Evolutionary conservation across 345 rosid genomes (phyloP).

Genomic region (Citrus mangshanensis): DNA sequence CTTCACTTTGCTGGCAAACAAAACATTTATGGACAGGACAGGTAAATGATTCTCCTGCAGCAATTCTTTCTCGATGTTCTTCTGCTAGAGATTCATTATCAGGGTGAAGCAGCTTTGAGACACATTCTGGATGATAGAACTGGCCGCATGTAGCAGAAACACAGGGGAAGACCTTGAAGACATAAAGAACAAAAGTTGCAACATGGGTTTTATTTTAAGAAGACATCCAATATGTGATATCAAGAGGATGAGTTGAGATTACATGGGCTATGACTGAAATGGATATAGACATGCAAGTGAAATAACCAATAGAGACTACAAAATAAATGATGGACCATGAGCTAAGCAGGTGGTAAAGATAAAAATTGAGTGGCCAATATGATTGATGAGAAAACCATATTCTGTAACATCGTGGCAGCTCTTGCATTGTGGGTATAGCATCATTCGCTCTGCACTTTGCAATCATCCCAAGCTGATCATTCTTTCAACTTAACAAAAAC

Average conservation of each 20-base stretch:
- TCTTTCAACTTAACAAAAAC: background rate
- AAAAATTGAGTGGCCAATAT: background rate
- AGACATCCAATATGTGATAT: background rate
- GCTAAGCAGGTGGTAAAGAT: background rate
- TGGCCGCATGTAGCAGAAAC: conserved; percentile 63
- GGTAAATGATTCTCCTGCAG: conserved; percentile 49
- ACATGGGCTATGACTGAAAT: background rate
- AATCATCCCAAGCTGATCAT: background rate
- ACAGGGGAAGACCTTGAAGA: conserved; percentile 61
- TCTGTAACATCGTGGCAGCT: background rate
- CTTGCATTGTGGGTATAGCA: background rate
- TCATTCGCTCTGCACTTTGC: background rate
- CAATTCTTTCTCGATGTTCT: conserved; percentile 35
- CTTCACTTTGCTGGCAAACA: conserved; percentile 48
- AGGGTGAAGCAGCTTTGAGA: conserved; percentile 46
- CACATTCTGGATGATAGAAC: conserved; percentile 70
- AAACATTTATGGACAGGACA: conserved; percentile 68
- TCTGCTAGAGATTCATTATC: conserved; percentile 36
- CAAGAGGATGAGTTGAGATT: background rate
- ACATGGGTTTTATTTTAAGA: background rate
- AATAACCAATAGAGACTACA: background rate
- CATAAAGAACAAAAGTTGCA: background rate
- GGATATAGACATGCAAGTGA: background rate
- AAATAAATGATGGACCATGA: background rate
- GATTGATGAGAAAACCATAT: background rate